phyloP scores from a whole-genome alignment of 305 asterid species.

The Solanum chacoense region DNA sequence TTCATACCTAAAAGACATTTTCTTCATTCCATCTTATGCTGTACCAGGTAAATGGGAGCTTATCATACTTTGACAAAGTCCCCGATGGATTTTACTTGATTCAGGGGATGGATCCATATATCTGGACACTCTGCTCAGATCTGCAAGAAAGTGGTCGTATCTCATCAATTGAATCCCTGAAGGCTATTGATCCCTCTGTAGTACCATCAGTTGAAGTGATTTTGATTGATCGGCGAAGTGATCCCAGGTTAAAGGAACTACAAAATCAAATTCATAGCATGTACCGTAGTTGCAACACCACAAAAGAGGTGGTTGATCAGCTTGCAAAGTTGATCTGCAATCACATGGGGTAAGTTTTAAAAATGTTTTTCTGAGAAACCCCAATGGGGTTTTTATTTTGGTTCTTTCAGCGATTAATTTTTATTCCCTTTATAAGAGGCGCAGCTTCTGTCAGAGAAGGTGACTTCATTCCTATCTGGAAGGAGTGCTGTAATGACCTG shows the following conservation, averaged over 20 bases:
- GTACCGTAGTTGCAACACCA: constrained; percentile 50
- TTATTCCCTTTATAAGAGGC: constrained; percentile 46
- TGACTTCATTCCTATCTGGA: constrained; percentile 54
- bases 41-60: constrained; percentile 80
- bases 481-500: constrained; percentile 66
- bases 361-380: constrained; percentile 5
- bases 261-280: constrained; percentile 51
- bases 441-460: constrained; percentile 59
- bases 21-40: constrained; percentile 3
- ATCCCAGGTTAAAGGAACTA: constrained; percentile 75
- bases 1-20: neutral
- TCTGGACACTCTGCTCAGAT: constrained; percentile 84
- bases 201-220: constrained; percentile 69
- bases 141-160: constrained; percentile 78
- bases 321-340: constrained; percentile 87
- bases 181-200: constrained; percentile 49
- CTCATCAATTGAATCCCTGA: constrained; percentile 77
- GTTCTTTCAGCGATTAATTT: constrained; percentile 12
- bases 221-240: constrained; percentile 55
- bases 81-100: constrained; percentile 80
- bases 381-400: neutral
- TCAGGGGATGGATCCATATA: constrained; percentile 93
- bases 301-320: constrained; percentile 74
- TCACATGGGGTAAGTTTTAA: constrained; percentile 78
- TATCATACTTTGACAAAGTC: constrained; percentile 73